A percentile compares a stretch with the other conserved stretches of the same genome.
Evolutionary conservation across 495 filamentous ascomycete species (phyloP).

Genomic region (Aspergillus heteromorphus): DNA sequence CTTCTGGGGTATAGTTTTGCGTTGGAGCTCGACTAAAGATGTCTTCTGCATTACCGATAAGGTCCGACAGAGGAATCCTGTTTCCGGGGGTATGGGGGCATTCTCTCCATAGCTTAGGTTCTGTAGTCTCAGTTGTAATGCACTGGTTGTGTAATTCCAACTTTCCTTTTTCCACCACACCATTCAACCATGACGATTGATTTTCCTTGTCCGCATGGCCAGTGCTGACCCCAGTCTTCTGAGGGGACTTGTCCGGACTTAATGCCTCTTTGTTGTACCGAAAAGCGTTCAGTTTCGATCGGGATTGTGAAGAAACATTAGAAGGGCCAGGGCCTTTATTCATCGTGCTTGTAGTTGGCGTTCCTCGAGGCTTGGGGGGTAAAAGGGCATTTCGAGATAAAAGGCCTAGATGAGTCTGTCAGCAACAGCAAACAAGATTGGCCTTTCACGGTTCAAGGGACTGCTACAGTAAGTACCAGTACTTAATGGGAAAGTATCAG

Average conservation of each 20-base stretch:
- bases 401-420: conserved; percentile 2
- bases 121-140: conserved; percentile 22
- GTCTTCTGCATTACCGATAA: conserved; percentile 69
- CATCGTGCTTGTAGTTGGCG: conserved; percentile 18
- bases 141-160: conserved; percentile 21
- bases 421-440: conserved; percentile 5
- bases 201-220: conserved; percentile 35
- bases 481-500: background rate
- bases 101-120: conserved; percentile 37
- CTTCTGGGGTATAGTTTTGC: conserved; percentile 57
- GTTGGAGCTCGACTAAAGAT: conserved; percentile 36
- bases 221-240: conserved; percentile 20
- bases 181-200: conserved; percentile 37
- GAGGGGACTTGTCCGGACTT: conserved; percentile 26
- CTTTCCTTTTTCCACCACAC: conserved; percentile 30
- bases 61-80: conserved; percentile 68
- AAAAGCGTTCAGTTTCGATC: conserved; percentile 55
- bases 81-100: conserved; percentile 69
- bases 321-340: conserved; percentile 22
- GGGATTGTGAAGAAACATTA: conserved; percentile 49
- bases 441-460: background rate
- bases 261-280: conserved; percentile 34
- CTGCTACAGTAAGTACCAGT: background rate
- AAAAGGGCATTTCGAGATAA: conserved; percentile 14
- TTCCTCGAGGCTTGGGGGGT: background rate